Evolutionary conservation across 2,329 filamentous ascomycete species (phyloP).

Genomic region (Botrytis tulipae): DNA sequence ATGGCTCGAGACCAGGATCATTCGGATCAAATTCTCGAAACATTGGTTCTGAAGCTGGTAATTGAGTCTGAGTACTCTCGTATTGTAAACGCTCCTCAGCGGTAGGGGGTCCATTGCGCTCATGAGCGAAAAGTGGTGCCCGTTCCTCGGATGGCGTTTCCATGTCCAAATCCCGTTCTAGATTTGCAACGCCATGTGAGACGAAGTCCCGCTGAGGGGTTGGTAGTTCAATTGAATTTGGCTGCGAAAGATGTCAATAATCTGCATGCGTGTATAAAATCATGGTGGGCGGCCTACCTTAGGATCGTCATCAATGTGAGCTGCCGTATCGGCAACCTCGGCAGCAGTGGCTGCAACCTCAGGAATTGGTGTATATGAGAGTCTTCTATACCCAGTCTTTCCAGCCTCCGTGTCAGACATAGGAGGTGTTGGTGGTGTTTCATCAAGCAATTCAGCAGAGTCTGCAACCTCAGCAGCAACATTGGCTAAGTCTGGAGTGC

Average conservation of each 20-base stretch:
- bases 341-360: constrained; percentile 45
- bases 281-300: constrained; percentile 18
- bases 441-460: constrained; percentile 31
- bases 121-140: constrained; percentile 37
- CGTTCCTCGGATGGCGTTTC: constrained; percentile 32
- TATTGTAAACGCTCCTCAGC: constrained; percentile 21
- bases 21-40: constrained; percentile 30
- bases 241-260: constrained; percentile 4
- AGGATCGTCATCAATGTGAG: constrained; percentile 40
- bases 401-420: constrained; percentile 38
- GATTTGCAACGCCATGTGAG: not conserved
- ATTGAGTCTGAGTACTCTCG: not conserved
- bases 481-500: constrained; percentile 30
- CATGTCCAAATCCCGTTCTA: constrained; percentile 2
- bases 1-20: constrained; percentile 35
- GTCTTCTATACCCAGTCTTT: constrained; percentile 36
- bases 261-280: not conserved
- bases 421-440: constrained; percentile 33
- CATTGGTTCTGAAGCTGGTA: not conserved
- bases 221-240: constrained; percentile 11
- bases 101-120: constrained; percentile 27
- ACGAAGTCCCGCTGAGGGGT: not conserved
- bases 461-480: constrained; percentile 36
- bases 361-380: constrained; percentile 42
- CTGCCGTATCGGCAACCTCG: constrained; percentile 46